phyloP scores from a whole-genome alignment of 2,329 filamentous ascomycete genomes.

The Pseudocercospora macadamiae region DNA sequence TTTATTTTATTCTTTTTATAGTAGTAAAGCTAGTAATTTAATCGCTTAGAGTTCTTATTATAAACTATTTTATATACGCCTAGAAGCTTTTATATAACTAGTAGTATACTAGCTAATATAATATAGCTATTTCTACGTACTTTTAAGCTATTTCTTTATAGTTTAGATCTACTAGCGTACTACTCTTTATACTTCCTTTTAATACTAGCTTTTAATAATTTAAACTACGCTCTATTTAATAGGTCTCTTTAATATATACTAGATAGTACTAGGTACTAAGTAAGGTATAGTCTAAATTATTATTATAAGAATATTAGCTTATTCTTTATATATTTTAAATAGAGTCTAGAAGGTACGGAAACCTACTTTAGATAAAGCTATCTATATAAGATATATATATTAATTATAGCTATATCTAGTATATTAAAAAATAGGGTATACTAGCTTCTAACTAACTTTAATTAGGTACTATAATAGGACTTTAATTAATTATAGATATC shows the following conservation, averaged over 20 bases:
- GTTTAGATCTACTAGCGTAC: background rate
- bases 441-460: constrained; percentile 1
- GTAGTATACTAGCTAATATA: background rate
- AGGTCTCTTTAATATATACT: background rate
- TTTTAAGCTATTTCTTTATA: background rate
- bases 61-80: background rate
- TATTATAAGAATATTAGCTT: background rate
- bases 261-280: constrained; percentile 1
- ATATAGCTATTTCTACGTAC: background rate
- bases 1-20: too few relatives aligned
- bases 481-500: constrained; percentile 11
- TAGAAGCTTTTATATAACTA: background rate
- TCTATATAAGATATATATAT: background rate
- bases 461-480: constrained; percentile 3
- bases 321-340: constrained; percentile 5
- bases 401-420: constrained; percentile 11
- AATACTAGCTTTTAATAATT: background rate
- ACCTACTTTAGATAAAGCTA: background rate
- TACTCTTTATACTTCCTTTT: background rate
- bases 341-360: background rate
- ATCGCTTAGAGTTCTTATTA: too few relatives aligned
- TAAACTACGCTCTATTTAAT: too few relatives aligned
- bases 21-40: too few relatives aligned
- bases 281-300: background rate
- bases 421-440: constrained; percentile 3